phyloP scores from a whole-genome alignment of 129 eudicot species.

The Dittrichia graveolens region DNA sequence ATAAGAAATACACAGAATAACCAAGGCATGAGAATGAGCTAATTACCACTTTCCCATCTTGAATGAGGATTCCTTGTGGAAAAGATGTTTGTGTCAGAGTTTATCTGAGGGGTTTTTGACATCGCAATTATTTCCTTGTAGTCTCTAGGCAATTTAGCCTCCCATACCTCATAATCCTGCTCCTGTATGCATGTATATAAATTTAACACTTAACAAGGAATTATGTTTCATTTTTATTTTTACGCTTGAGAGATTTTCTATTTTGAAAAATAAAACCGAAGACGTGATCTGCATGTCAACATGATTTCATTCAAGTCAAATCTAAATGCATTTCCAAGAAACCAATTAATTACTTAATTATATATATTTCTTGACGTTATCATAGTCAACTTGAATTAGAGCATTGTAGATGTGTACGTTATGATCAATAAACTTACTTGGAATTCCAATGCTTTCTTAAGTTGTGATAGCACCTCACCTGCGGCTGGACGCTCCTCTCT shows the following conservation, averaged over 20 bases:
- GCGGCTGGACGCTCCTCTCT: neutral
- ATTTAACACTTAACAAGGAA: no score
- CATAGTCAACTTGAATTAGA: no score
- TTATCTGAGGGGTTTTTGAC: neutral
- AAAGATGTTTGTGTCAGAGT: neutral
- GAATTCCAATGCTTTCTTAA: neutral
- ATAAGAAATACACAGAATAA: no score
- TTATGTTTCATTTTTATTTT: no score
- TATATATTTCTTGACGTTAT: no score
- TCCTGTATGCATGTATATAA: no score
- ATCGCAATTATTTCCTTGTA: neutral
- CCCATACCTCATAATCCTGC: conserved; percentile 8
- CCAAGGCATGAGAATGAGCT: neutral
- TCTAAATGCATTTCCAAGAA: no score
- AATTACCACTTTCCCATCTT: neutral
- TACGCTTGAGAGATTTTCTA: neutral
- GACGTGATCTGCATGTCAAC: no score
- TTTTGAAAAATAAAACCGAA: no score
- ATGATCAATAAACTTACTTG: conserved; percentile 6
- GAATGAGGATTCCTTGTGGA: neutral
- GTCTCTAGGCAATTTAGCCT: neutral
- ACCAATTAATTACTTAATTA: no score
- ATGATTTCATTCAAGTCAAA: no score
- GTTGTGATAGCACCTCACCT: neutral
- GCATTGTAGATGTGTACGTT: no score